Evolutionary conservation across 176 grass and related monocot genomes (phyloP).

Genomic region (Ensete ventricosum): DNA sequence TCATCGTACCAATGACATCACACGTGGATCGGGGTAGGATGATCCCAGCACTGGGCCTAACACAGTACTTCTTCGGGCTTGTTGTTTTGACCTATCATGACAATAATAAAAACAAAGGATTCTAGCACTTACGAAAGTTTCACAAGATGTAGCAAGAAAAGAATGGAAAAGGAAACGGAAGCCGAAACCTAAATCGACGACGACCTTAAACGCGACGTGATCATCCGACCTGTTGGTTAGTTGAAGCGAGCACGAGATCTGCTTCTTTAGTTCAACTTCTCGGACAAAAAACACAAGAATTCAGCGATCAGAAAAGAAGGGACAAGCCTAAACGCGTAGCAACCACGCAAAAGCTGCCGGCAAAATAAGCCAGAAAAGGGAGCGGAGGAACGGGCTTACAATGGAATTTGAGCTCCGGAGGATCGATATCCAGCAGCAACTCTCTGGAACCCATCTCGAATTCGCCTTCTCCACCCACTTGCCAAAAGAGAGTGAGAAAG

Average conservation of each 20-base stretch:
- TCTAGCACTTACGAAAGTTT: conserved; percentile 1
- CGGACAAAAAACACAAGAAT: conserved; percentile 16
- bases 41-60: conserved; percentile 55
- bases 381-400: conserved; percentile 19
- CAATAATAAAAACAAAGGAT: background rate
- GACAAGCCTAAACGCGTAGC: background rate
- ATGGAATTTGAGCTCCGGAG: conserved; percentile 48
- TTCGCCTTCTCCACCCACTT: background rate
- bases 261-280: conserved; percentile 48
- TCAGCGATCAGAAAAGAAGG: background rate
- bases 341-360: background rate
- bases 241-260: conserved; percentile 51
- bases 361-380: conserved; percentile 1
- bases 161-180: background rate
- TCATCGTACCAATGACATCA: conserved; percentile 39
- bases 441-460: conserved; percentile 40
- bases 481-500: background rate
- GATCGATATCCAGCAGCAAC: conserved; percentile 48
- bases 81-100: conserved; percentile 64
- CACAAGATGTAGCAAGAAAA: background rate
- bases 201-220: conserved; percentile 57
- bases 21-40: conserved; percentile 36
- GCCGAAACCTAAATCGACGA: background rate
- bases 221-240: conserved; percentile 33
- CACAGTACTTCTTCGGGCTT: conserved; percentile 64